phyloP scores from a whole-genome alignment of 768 basidiomycete genomes.

The Naganishia vaughanmartiniae region DNA sequence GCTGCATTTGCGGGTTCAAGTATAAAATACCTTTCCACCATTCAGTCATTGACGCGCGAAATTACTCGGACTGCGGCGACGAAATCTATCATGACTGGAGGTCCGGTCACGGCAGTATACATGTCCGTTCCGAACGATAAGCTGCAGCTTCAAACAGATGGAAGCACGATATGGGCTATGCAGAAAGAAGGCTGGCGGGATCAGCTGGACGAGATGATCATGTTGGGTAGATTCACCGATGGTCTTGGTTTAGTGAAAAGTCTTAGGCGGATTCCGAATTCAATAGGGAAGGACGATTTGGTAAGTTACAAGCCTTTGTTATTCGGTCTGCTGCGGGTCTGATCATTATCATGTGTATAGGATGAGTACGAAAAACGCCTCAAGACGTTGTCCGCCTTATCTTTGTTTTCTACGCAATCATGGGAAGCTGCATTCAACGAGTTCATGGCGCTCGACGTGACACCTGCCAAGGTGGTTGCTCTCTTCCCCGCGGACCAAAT shows the following conservation, averaged over 20 bases:
- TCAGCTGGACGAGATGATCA: slow-evolving; percentile 80
- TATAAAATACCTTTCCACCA: slow-evolving; percentile 66
- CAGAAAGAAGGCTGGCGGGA: slow-evolving; percentile 70
- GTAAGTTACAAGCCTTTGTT: neutral
- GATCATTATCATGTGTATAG: slow-evolving; percentile 48
- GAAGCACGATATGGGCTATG: slow-evolving; percentile 75
- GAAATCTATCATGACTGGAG: neutral
- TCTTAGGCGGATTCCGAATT: slow-evolving; percentile 31
- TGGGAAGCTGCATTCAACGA: slow-evolving; percentile 79
- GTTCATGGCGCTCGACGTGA: slow-evolving; percentile 81
- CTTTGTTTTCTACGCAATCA: slow-evolving; percentile 66
- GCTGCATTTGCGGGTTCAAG: slow-evolving; percentile 5
- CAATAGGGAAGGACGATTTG: neutral
- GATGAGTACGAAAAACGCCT: slow-evolving; percentile 62
- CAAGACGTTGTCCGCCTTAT: slow-evolving; percentile 72
- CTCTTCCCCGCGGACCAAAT: slow-evolving; percentile 73
- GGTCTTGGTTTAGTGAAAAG: slow-evolving; percentile 73
- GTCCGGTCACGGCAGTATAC: slow-evolving; percentile 24
- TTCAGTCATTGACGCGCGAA: slow-evolving; percentile 38
- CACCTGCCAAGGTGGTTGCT: slow-evolving; percentile 89
- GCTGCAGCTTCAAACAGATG: slow-evolving; percentile 63
- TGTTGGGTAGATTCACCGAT: slow-evolving; percentile 66
- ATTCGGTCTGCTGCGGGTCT: neutral
- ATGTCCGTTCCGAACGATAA: slow-evolving; percentile 74
- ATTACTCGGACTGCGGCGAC: neutral